Evolutionary conservation across 2,329 filamentous ascomycete species (phyloP).

Genomic region (Erysiphe neolycopersici): DNA sequence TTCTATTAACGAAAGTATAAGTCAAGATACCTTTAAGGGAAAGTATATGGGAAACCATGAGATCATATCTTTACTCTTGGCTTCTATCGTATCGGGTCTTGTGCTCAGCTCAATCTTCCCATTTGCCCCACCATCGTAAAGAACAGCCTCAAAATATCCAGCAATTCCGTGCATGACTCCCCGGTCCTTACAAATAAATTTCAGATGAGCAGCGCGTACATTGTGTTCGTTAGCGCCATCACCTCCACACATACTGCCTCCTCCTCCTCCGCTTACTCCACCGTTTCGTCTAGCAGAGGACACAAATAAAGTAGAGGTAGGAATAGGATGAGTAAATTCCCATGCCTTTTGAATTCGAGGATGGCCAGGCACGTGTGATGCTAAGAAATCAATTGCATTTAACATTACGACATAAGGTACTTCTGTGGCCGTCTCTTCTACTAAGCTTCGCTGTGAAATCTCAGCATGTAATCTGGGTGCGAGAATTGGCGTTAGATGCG

Average conservation of each 20-base stretch:
- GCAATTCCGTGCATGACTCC: conserved; percentile 77
- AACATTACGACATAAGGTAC: conserved; percentile 90
- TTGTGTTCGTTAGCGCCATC: conserved; percentile 83
- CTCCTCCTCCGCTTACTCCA: conserved; percentile 37
- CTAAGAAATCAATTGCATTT: conserved; percentile 67
- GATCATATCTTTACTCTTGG: conserved; percentile 93
- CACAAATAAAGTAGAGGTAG: conserved; percentile 26
- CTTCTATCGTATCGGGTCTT: conserved; percentile 71
- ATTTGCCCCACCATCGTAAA: conserved; percentile 34
- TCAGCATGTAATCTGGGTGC: conserved; percentile 69
- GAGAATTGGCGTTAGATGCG: conserved; percentile 75
- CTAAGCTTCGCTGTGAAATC: conserved; percentile 31
- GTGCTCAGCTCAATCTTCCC: conserved; percentile 66
- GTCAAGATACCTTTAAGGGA: conserved; percentile 49
- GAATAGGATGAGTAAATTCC: conserved; percentile 58
- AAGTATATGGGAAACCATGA: conserved; percentile 99
- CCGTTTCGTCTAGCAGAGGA: conserved; percentile 31
- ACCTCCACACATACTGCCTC: conserved; percentile 46
- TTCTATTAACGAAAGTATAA: neutral
- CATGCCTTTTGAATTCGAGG: conserved; percentile 48
- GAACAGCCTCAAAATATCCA: conserved; percentile 90
- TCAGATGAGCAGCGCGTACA: conserved; percentile 47
- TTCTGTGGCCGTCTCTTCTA: conserved; percentile 50
- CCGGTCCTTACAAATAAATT: conserved; percentile 50
- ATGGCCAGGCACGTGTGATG: conserved; percentile 30